Evolutionary conservation across 768 basidiomycete species (phyloP).

Genomic region (Roridomyces roridus): DNA sequence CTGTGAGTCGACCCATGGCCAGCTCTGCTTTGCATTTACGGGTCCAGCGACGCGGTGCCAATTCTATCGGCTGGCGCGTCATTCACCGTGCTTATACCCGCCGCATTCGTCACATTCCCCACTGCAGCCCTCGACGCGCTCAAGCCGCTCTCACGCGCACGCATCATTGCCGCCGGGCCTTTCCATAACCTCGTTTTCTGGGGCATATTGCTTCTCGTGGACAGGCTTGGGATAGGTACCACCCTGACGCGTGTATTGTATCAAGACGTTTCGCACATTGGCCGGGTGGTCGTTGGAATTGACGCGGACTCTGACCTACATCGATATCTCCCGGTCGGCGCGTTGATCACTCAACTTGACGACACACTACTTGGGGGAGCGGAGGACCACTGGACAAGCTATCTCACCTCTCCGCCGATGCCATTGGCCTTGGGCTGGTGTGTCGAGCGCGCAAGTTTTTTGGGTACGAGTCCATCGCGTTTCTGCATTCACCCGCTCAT

Average conservation of each 20-base stretch:
- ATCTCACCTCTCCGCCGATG: constrained; percentile 38
- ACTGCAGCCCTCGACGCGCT: constrained; percentile 44
- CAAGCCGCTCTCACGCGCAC: constrained; percentile 50
- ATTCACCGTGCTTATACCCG: constrained; percentile 68
- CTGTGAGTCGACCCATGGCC: constrained; percentile 51
- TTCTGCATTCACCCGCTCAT: not conserved
- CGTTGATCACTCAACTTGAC: constrained; percentile 69
- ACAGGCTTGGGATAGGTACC: constrained; percentile 38
- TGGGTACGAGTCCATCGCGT: constrained; percentile 29
- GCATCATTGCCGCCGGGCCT: constrained; percentile 75
- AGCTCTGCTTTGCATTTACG: not conserved
- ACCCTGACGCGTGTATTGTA: constrained; percentile 52
- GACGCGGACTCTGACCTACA: constrained; percentile 62
- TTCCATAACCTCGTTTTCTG: constrained; percentile 78
- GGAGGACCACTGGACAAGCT: constrained; percentile 52
- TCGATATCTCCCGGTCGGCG: constrained; percentile 59
- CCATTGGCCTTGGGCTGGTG: constrained; percentile 65
- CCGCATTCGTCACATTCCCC: constrained; percentile 76
- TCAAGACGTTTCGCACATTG: constrained; percentile 54
- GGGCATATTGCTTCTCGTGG: constrained; percentile 46
- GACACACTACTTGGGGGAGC: constrained; percentile 54
- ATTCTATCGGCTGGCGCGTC: constrained; percentile 67
- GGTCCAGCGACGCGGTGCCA: constrained; percentile 65
- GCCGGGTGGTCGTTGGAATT: constrained; percentile 62
- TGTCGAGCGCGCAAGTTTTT: constrained; percentile 37